Base-by-base conservation (phyloP, 768 basidiomycete species). In the Mycena epipterygia region DNA sequence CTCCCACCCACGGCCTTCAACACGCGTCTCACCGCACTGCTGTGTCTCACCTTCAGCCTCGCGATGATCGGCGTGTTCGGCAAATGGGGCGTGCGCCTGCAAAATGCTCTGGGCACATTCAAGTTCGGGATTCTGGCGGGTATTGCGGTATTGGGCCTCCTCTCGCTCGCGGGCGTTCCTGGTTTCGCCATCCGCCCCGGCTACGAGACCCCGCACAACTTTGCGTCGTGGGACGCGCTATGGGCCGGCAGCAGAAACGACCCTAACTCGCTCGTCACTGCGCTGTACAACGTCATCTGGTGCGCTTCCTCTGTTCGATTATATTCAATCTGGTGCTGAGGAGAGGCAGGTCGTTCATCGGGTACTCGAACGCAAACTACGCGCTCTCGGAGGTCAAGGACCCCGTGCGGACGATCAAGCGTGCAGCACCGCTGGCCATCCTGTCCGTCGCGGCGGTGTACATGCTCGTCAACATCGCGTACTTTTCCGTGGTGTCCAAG, bases 361-460 rank as follows among this genome's bases (percentile, higher is more conserved):
- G 92, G 0, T 93, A 89, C 77, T 88, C 86, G 35, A 91, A 90
- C 71, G 89, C 87, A 32, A 92, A 93, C 76, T 93, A 92, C 72
- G 89, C 88, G 0, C 81, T 93, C 16, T 86, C 87, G 2, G 91
- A 93, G 67, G 84, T 91, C 12, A 85, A 85, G 52, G 83, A 93
- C 68, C 93, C 92, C 0, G 80, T 86, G 8, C 84, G 87, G 25
- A 93, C 91, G 0, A 81, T 94, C 73, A 87, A 86, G 65, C 82
- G 86, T 21, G 91, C 92, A 0, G 90, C 88, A 2, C 90, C 92
- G 6, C 78, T 90, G 2, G 91, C 90, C 0, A 85, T 93, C 64
- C 67, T 76, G 8, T 80, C 85, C 16, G 88, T 91, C 21, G 82
- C 90, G 0, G 75, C 87, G 0, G 80, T 90, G 9, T 94, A 93